Percentiles rank a stretch among this genome's conserved stretches.
These are phyloP conservation scores for Sechiopsis laciniata DNA, from an alignment of 306 rosid genomes.

Conservation along the genomic window DNA sequence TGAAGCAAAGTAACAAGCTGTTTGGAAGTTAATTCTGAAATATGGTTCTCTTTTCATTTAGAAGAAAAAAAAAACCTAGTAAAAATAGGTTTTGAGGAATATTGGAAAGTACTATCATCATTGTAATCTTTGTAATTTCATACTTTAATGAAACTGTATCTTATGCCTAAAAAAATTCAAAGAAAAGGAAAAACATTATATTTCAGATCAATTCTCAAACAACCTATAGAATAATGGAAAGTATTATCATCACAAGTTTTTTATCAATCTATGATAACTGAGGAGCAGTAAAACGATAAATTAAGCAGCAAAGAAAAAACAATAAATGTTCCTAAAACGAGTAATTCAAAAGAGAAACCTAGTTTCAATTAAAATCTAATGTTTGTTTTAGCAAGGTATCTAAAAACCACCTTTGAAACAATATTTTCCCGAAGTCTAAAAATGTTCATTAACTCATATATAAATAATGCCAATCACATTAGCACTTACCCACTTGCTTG, in stretches of 20 bases:
- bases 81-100: neutral
- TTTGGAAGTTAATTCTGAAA: neutral
- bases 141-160: too few relatives aligned
- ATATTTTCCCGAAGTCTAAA: neutral
- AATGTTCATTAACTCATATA: neutral
- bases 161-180: too few relatives aligned
- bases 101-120: too few relatives aligned
- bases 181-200: neutral
- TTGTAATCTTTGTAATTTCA: too few relatives aligned
- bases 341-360: constrained; percentile 20
- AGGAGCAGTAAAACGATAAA: neutral
- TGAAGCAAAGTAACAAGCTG: neutral
- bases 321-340: constrained; percentile 19
- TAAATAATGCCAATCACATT: constrained; percentile 13
- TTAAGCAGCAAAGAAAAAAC: constrained; percentile 14
- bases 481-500: constrained; percentile 90
- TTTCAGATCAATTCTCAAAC: neutral
- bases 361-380: constrained; percentile 22
- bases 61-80: neutral
- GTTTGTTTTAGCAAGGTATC: constrained; percentile 25
- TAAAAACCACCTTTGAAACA: neutral
- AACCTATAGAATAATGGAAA: neutral
- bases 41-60: neutral
- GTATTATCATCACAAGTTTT: neutral
- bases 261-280: neutral